Conservation (phyloP, 768 basidiomycete species). For the Amanita rubescens region DNA sequence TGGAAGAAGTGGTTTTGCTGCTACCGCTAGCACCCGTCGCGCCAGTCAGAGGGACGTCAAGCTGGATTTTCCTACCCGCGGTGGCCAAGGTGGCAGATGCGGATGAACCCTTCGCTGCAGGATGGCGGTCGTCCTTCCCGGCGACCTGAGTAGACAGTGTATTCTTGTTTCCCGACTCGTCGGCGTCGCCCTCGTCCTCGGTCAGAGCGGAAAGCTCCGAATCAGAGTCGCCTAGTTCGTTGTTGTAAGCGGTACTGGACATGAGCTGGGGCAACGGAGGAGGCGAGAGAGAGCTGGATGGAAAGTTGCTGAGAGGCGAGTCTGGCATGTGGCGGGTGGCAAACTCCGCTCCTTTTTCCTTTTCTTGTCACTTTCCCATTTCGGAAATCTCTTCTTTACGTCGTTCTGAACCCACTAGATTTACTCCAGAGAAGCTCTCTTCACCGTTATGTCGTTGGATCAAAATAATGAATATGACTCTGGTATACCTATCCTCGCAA, state of each 20-base stretch:
- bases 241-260: conserved; percentile 5
- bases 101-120: background rate
- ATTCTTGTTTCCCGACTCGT: conserved; percentile 14
- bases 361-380: too few relatives aligned
- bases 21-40: conserved; percentile 10
- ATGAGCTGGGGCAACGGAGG: conserved; percentile 11
- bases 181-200: conserved; percentile 63
- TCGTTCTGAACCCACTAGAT: too few relatives aligned
- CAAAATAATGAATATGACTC: too few relatives aligned
- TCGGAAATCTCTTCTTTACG: too few relatives aligned
- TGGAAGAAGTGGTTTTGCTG: conserved; percentile 14
- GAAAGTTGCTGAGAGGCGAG: conserved; percentile 60
- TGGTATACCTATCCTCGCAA: too few relatives aligned
- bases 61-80: background rate
- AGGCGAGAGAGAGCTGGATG: conserved; percentile 49
- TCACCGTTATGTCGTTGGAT: too few relatives aligned
- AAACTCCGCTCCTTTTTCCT: background rate
- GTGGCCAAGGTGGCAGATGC: background rate
- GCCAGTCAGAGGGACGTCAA: conserved; percentile 6
- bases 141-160: background rate
- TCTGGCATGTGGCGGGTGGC: conserved; percentile 32
- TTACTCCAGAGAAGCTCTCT: too few relatives aligned
- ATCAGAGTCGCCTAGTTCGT: conserved; percentile 36
- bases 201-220: conserved; percentile 82
- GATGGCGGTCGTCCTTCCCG: background rate